These are phyloP conservation scores for Acanthamoeba castellanii DNA, from an alignment of 208 protist genomes.

Conservation along the genomic window DNA sequence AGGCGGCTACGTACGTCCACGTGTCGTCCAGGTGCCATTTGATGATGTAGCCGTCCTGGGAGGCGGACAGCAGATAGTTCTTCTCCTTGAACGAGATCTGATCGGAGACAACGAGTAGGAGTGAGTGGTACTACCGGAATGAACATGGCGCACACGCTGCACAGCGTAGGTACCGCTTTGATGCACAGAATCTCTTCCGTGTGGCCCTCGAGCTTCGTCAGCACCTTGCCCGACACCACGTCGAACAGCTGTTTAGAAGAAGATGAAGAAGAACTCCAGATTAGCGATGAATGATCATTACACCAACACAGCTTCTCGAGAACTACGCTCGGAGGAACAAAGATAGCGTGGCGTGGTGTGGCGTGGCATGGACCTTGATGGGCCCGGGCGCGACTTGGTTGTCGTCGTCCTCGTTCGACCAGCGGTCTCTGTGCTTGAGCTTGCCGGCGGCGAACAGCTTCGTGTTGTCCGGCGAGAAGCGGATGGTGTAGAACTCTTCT, in stretches of 20 bases:
- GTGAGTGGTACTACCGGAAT: not conserved
- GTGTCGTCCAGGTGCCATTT: constrained; percentile 72
- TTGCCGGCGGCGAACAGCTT: constrained; percentile 70
- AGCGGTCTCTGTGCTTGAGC: constrained; percentile 66
- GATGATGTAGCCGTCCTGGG: constrained; percentile 74
- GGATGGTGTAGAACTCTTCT: constrained; percentile 68
- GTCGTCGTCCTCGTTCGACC: constrained; percentile 66
- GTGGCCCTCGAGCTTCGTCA: constrained; percentile 56
- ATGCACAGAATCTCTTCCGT: constrained; percentile 75
- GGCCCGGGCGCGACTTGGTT: constrained; percentile 71
- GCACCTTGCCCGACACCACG: constrained; percentile 67
- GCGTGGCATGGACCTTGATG: constrained; percentile 21
- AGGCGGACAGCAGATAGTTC: constrained; percentile 68
- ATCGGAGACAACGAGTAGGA: not conserved
- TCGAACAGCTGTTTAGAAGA: constrained; percentile 71
- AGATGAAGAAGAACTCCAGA: no score
- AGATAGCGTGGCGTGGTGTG: not conserved
- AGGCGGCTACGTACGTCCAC: constrained; percentile 58
- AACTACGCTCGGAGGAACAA: not conserved
- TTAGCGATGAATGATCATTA: no score
- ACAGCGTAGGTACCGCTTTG: constrained; percentile 66
- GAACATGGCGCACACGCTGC: no score
- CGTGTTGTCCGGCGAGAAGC: constrained; percentile 66
- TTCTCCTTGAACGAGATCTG: constrained; percentile 37
- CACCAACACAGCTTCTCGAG: no score